Percentiles rank a stretch among this genome's conserved stretches.
Conservation (phyloP, 257 asterid species). For the Primulina eburnea region DNA sequence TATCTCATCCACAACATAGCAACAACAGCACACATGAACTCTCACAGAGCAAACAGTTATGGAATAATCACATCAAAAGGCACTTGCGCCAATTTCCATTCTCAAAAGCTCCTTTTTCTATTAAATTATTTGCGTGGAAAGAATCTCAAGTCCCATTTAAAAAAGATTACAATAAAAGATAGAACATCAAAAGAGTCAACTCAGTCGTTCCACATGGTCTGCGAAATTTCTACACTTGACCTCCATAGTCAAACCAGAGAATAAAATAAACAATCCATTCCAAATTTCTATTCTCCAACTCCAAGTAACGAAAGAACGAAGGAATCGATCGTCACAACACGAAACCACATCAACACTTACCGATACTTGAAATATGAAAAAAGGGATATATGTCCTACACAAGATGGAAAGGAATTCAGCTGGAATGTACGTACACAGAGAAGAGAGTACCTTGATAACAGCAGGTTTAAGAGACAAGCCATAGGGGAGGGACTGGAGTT, state of each 20-base stretch:
- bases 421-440: not conserved
- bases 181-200: not conserved
- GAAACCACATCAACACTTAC: not conserved
- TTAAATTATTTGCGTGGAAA: not conserved
- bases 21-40: slow-evolving; percentile 5
- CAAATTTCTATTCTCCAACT: not conserved
- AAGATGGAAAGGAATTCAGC: no score
- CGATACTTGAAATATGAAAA: not conserved
- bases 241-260: not conserved
- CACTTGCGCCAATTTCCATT: not conserved
- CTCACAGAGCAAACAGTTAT: not conserved
- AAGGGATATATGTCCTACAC: no score
- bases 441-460: slow-evolving; percentile 51
- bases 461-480: slow-evolving; percentile 80
- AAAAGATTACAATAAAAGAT: not conserved
- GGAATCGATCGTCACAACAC: not conserved
- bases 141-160: not conserved
- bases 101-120: not conserved
- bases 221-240: not conserved
- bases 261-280: not conserved
- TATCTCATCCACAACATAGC: not conserved
- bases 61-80: not conserved
- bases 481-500: slow-evolving; percentile 75
- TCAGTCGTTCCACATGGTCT: not conserved
- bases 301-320: not conserved